phyloP scores from a whole-genome alignment of 116 monocot genomes.

The Posidonia oceanica region DNA sequence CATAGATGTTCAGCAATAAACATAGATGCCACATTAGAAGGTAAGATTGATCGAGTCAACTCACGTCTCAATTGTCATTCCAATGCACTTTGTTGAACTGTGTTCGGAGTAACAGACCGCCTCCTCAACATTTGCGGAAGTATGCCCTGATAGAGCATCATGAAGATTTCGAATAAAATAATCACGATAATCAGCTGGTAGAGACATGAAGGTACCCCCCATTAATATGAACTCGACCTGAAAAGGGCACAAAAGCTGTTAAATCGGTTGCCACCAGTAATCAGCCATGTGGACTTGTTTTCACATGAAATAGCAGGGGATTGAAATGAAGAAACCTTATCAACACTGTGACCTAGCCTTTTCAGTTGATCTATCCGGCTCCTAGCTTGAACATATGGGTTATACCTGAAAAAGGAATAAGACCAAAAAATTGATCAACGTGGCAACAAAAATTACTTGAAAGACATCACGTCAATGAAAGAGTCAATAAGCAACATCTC shows the following conservation, averaged over 20 bases:
- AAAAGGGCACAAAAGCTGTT: not conserved
- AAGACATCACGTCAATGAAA: not conserved
- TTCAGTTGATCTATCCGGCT: conserved; percentile 97
- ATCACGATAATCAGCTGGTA: conserved; percentile 96
- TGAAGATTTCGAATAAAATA: conserved; percentile 97
- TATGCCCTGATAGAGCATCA: conserved; percentile 97
- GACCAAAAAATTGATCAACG: not conserved
- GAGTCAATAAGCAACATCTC: too few relatives aligned
- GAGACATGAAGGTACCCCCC: conserved; percentile 98
- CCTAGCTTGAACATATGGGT: conserved; percentile 98
- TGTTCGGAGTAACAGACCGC: conserved; percentile 93
- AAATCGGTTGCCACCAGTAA: not conserved
- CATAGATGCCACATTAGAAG: too few relatives aligned
- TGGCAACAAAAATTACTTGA: not conserved
- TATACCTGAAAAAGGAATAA: conserved; percentile 43
- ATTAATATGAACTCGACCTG: conserved; percentile 99
- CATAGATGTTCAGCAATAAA: too few relatives aligned
- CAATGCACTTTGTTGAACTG: conserved; percentile 84
- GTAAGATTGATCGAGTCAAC: conserved; percentile 4
- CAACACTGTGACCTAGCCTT: conserved; percentile 96
- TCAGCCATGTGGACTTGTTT: not conserved
- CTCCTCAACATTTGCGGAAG: conserved; percentile 95
- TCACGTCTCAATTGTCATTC: conserved; percentile 99
- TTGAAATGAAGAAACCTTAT: conserved; percentile 51
- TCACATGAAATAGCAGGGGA: not conserved